Base-by-base conservation (phyloP, 2,329 filamentous ascomycete species). In the Pseudophaeomoniella oleicola region DNA sequence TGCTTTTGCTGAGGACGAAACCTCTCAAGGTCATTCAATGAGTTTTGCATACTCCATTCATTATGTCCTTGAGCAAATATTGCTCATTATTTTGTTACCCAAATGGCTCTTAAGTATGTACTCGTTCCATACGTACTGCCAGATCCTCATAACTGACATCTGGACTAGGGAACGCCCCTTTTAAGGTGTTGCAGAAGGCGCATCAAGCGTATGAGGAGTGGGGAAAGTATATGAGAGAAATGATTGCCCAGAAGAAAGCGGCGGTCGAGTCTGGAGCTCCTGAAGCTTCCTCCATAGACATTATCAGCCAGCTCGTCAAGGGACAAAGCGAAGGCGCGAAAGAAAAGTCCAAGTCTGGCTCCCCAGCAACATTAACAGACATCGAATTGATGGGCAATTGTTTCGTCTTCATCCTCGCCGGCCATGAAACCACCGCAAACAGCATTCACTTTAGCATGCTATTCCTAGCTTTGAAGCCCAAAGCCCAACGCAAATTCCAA, bases 371-470 rank as follows among this genome's bases (percentile, higher is more conserved):
- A 41, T 39, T 50, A 9, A 46, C 41, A 9, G 42, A 46, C 22
- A 35, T 37, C 14, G 43, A 48, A 27, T 39, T 49, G 5, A 38
- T 45, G n/a, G 43, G 46, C 4, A 50, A 49, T 36, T 45, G 45
- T 15, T 71, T 71, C 40, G 63, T 70, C 34, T 59, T 73, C 41
- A 67, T 71, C 41, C 64, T 87, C 1, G 82, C 83, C 0, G 83
- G 83, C 10, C 81, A 90, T 55, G 83, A 90, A 56, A 87, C 82
- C 1, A 81, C 81, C 2, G 81, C 81, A 34, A 84, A 82, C 54
- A 70, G 72, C 3, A 63, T 86, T 29, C 78, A 87, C 57, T 86
- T 82, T 51, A 67, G 75, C 2, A 57, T 86, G 3, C 52, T 84
- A 22, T 68, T 75, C 46, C 67, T 88, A 4, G 82, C 81, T 11